Evolutionary conservation across 805 yeast genomes (phyloP).

Genomic region (Yarrowia sp.): DNA sequence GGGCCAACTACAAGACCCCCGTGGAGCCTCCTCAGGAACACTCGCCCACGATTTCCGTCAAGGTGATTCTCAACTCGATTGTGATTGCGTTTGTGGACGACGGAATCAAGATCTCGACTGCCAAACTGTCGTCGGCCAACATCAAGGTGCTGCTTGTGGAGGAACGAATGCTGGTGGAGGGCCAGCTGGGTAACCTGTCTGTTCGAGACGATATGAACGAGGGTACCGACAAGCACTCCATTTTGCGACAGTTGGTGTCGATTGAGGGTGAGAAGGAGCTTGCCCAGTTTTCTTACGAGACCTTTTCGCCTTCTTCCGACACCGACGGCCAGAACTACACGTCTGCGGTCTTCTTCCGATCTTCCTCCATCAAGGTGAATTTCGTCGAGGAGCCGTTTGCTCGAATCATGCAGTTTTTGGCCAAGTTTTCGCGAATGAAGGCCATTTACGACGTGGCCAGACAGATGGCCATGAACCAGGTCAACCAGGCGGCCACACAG

Average conservation of each 20-base stretch:
- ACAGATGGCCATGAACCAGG: conserved; percentile 85
- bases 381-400: conserved; percentile 83
- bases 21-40: conserved; percentile 24
- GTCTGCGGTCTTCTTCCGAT: conserved; percentile 64
- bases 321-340: conserved; percentile 56
- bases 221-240: conserved; percentile 60
- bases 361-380: conserved; percentile 78
- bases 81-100: conserved; percentile 82
- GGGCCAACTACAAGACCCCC: conserved; percentile 29
- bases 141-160: conserved; percentile 67
- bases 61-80: conserved; percentile 73
- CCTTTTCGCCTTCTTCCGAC: conserved; percentile 66
- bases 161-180: conserved; percentile 73
- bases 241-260: conserved; percentile 68
- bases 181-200: conserved; percentile 79
- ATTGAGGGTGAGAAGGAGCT: conserved; percentile 77
- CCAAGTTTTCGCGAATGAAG: conserved; percentile 84
- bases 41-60: conserved; percentile 59
- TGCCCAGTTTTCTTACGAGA: conserved; percentile 84
- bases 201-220: conserved; percentile 78
- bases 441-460: conserved; percentile 87
- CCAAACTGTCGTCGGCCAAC: conserved; percentile 75
- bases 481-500: conserved; percentile 66
- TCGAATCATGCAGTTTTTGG: conserved; percentile 68
- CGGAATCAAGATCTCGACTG: conserved; percentile 78